Base-by-base conservation (phyloP, 768 basidiomycete species). In the Xanthoconium purpureum region DNA sequence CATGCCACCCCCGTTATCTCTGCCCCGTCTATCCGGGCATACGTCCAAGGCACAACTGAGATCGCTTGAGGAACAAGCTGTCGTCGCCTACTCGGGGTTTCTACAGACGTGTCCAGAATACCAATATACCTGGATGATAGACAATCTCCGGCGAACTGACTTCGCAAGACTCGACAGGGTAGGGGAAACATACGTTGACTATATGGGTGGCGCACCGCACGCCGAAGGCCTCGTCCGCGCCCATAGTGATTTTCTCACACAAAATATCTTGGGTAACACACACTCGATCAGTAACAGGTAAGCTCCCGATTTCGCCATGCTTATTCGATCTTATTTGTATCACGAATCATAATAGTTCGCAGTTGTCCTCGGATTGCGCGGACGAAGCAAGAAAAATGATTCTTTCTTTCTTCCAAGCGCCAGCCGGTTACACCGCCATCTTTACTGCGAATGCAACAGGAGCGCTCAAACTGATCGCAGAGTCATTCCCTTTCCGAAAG, bases 271-370 rank as follows among this genome's bases (percentile, higher is more conserved):
- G 56, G 91, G 90, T 2, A 92, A 93, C 67, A 91, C 91, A 1
- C 91, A 93, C 70, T 91, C 90, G 0, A 80, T 89, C 64, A 91
- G 84, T 69, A 84, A 88, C 59, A 87, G 87, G 91, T 87, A 65
- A 66, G 70, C 5, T 10, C 13, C 4, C 3, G 10, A 50, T 50
- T n/a, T 55, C 39, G 11, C 6, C 15, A 14, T 17, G 15, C 13
- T 36, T 12, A 36, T 36, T 29, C 7, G 11, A 43, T 45, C 54
- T 64, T 13, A 47, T 35, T 24, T 37, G 28, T 57, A 18, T 28
- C 18, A 35, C 20, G 28, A 18, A 24, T 24, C 24, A 24, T 24
- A 24, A 2, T 48, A 93, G 91, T 64, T 91, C 91, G 10, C 81
- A 77, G 59, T 68, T 91, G 47, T 91, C 90, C 14, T 71, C 88